These are phyloP conservation scores for Trametes meyenii DNA, from an alignment of 768 basidiomycete genomes.

Conservation along the genomic window DNA sequence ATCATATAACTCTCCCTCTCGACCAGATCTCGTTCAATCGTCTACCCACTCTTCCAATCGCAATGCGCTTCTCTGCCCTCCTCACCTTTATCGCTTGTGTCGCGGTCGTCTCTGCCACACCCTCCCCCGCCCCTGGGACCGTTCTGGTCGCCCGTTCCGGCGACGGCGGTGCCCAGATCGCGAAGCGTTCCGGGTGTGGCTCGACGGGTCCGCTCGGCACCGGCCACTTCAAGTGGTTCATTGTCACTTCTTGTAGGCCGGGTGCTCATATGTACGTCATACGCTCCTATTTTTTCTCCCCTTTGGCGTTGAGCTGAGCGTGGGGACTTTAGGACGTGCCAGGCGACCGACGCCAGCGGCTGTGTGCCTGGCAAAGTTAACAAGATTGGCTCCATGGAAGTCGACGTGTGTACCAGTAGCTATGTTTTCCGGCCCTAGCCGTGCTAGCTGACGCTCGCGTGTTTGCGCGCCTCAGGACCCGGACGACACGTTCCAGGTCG, in stretches of 20 bases:
- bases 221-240: slow-evolving; percentile 14
- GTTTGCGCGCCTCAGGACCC: neutral
- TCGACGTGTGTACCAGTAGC: slow-evolving; percentile 6
- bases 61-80: slow-evolving; percentile 10
- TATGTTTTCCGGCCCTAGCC: too few species aligned
- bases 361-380: slow-evolving; percentile 2
- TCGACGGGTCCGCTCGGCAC: slow-evolving; percentile 7
- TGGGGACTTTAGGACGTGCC: neutral
- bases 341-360: slow-evolving; percentile 5
- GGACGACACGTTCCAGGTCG: slow-evolving; percentile 1
- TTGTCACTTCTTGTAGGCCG: neutral
- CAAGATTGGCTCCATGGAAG: slow-evolving; percentile 12
- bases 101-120: slow-evolving; percentile 1
- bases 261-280: neutral
- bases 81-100: neutral
- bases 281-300: neutral
- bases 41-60: too few species aligned
- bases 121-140: neutral
- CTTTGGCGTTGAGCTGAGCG: neutral
- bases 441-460: neutral
- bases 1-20: too few species aligned
- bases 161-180: neutral
- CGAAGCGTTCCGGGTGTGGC: too few species aligned
- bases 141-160: neutral
- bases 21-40: too few species aligned